Base-by-base conservation (phyloP, 1,284 basidiomycete species). In the Ganoderma lingzhi region DNA sequence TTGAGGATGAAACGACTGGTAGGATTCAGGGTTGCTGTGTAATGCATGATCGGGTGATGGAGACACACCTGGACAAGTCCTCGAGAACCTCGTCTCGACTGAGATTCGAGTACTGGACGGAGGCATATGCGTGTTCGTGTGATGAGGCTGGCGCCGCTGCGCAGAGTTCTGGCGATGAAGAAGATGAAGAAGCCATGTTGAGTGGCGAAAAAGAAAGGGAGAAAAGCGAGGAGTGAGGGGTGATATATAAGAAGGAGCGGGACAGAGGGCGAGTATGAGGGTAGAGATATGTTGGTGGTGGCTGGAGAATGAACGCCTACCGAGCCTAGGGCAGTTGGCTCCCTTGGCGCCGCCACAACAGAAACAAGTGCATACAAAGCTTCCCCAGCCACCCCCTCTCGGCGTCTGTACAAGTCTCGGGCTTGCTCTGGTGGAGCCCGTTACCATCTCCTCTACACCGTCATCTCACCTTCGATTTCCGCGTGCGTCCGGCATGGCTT, bases 1-100 rank as follows among this genome's bases (percentile, higher is more conserved):
- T 99, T 99, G 75, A 99, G 88, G 76, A 99, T 95, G 81, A 99
- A 99, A 62, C 98, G 94, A 80, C 94, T 96, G 73, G 30, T 55
- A n/a, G 65, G 28, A 6, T 42, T 59, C 59, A 69, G 65, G 28
- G 39, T n/a, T 8, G n/a, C 10, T 28, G 37, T 41, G 17, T 64
- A 64, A 19, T n/a, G 23, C 65, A 35, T 63, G 64, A 53, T 65
- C 23, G 74, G 53, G 74, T 67, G 62, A 56, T 63, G 32, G 23
- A 10, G 60, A 59, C 82, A 58, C 32, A 93, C 91, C 94, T 96
- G 73, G 94, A 94, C 39, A 97, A 88, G 83, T 97, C 96, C 79
- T 97, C 96, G 64, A 97, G 87, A 63, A 96, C 93, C 79, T 94
- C 92, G 62, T 91, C 91, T 71, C 91, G 87, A 61, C 68, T 77